These are phyloP conservation scores for Boletus reticulatus DNA, from an alignment of 768 basidiomycete species.

Conservation along the genomic window DNA sequence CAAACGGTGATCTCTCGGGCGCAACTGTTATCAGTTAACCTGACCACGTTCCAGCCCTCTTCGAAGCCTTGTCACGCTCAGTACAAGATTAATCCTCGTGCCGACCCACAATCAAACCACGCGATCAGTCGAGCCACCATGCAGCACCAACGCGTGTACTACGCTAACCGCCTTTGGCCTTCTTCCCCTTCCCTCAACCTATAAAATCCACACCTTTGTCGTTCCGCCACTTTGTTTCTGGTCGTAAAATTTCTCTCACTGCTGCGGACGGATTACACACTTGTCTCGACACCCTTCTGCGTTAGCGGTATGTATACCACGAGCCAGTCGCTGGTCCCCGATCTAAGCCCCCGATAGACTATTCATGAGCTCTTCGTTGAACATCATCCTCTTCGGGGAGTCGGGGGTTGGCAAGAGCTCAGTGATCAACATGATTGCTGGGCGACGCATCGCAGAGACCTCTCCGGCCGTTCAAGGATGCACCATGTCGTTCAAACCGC, in stretches of 20 bases:
- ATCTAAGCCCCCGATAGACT: slow-evolving; percentile 19
- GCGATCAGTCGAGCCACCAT: slow-evolving; percentile 10
- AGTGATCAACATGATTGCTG: slow-evolving; percentile 34
- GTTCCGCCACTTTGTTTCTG: not conserved
- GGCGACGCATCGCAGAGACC: slow-evolving; percentile 18
- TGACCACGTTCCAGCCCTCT: slow-evolving; percentile 14
- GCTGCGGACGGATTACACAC: not conserved
- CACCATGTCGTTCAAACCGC: slow-evolving; percentile 34
- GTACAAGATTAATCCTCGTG: slow-evolving; percentile 14
- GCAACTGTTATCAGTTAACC: not conserved
- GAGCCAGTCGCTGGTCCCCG: slow-evolving; percentile 3
- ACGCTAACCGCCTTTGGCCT: not conserved
- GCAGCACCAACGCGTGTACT: not conserved
- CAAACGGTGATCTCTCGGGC: too few species aligned
- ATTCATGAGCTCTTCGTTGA: slow-evolving; percentile 25
- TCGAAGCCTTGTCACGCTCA: slow-evolving; percentile 3
- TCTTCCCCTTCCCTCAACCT: not conserved
- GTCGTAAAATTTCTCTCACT: not conserved
- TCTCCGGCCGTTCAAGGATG: slow-evolving; percentile 34
- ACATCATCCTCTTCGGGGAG: slow-evolving; percentile 46
- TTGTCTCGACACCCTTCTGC: not conserved
- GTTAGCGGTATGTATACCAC: slow-evolving; percentile 6
- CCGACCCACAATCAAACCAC: slow-evolving; percentile 1
- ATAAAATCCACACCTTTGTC: not conserved
- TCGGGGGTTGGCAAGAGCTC: slow-evolving; percentile 38